phyloP scores from a whole-genome alignment of 208 protist genomes.

The Leishmania martiniquensis region DNA sequence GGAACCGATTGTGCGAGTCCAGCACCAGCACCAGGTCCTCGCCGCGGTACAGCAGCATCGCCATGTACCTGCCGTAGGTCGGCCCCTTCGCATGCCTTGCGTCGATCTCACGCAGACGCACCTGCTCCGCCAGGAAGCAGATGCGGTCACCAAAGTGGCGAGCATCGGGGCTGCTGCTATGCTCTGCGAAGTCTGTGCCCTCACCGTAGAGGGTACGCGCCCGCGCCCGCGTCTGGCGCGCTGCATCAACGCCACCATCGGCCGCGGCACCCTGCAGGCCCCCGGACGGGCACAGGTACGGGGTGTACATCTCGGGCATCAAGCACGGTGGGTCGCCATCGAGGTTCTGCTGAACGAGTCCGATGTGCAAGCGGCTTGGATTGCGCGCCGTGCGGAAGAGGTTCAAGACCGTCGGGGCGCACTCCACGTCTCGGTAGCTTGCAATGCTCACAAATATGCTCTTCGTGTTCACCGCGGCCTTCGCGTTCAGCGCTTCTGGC shows the following conservation, averaged over 20 bases:
- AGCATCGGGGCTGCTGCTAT: neutral
- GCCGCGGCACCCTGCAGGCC: neutral
- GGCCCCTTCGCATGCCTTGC: constrained; percentile 65
- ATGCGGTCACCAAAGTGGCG: constrained; percentile 23
- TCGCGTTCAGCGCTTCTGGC: constrained; percentile 11
- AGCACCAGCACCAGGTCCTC: constrained; percentile 71
- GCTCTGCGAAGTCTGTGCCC: constrained; percentile 2
- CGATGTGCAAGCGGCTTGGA: constrained; percentile 72
- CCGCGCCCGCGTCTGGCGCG: constrained; percentile 12
- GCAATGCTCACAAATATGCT: constrained; percentile 92
- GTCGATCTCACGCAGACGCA: constrained; percentile 56
- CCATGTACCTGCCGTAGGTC: constrained; percentile 81
- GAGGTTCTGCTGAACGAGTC: constrained; percentile 84
- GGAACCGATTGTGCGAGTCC: constrained; percentile 87
- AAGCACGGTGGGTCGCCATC: constrained; percentile 53
- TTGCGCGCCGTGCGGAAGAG: constrained; percentile 71
- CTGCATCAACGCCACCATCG: neutral
- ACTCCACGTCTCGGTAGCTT: constrained; percentile 90
- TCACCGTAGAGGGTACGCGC: constrained; percentile 3
- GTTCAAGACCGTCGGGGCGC: constrained; percentile 71
- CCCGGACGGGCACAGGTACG: constrained; percentile 19
- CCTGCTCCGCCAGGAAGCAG: constrained; percentile 60
- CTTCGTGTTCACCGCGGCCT: constrained; percentile 13
- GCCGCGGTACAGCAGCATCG: constrained; percentile 84
- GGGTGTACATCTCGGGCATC: constrained; percentile 30